Evolutionary conservation across 495 filamentous ascomycete species (phyloP), one percentile per base, ranked within the genome.

Genomic region (Neurospora hispaniola): DNA sequence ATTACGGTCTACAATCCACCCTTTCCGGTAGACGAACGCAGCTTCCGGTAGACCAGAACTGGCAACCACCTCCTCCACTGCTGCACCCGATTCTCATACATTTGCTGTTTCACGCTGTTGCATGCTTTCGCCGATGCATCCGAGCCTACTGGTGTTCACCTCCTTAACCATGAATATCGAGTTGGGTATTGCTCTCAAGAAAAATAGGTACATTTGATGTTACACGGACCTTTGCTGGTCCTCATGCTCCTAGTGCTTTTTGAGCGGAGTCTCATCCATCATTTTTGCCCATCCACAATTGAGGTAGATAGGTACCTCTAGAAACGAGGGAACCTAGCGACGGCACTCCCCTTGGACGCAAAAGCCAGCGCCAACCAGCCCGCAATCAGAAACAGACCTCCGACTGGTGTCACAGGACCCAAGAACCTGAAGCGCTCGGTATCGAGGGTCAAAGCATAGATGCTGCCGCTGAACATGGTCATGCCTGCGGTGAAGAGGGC

Each of bases 391-490:
- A 84, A 89, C 73, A 88, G 76, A 1, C 89, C 89, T 1, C 89
- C 89, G 9, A 90, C 76, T 20, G 89, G 89, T 38, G 88, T 91
- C 1, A 89, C 81, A 2, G 88, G 88, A 0, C 89, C 88, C 69
- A 90, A 54, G 43, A 83, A 83, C 70, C 84, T 84, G 77, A 87
- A 89, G 69, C 82, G 79, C 74, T 85, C 84, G 54, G 88, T 85
- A 77, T 88, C 85, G 2, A 90, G 82, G 5, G 86, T 82, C 18
- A 91, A 82, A 20, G 86, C 80, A 77, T 91, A 91, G 70, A 91
- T 82, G 78, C 83, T 85, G 8, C 89, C 89, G 72, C 83, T 86
- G 80, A 91, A 91, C 82, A 89, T 82, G 71, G 77, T 84, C 80
- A 83, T 89, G 82, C 81, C 85, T 31, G 83, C 79, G 5, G 85